Evolutionary conservation across 371 early-diverging fungal species (phyloP).

Genomic region (Mycotypha africana): DNA sequence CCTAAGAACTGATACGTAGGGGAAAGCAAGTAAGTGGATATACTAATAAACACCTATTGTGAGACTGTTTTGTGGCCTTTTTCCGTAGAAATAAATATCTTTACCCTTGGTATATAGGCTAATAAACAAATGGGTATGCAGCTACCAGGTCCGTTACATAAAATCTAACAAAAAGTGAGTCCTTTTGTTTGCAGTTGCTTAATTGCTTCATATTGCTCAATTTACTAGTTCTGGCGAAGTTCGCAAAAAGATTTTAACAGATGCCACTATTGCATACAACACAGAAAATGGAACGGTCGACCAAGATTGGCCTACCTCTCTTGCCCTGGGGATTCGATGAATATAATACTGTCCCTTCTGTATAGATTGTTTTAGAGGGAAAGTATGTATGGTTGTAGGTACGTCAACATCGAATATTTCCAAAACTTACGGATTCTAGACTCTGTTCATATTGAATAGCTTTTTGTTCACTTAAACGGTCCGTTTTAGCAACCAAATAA

Average conservation of each 20-base stretch:
- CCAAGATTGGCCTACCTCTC: constrained; percentile 70
- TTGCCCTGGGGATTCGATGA: constrained; percentile 56
- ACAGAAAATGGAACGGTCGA: constrained; percentile 54
- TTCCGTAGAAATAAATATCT: too few species aligned
- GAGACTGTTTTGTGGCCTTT: too few species aligned
- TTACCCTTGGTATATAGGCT: constrained; percentile 57
- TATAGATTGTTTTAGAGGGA: neutral
- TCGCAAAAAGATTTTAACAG: constrained; percentile 26
- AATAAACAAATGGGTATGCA: constrained; percentile 75
- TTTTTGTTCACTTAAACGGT: constrained; percentile 53
- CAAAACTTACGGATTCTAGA: constrained; percentile 4
- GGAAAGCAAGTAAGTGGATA: neutral
- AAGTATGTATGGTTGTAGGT: too few species aligned
- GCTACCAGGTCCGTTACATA: constrained; percentile 95
- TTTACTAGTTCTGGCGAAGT: constrained; percentile 57
- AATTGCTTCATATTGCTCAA: too few species aligned
- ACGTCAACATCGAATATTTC: neutral
- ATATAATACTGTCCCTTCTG: constrained; percentile 29
- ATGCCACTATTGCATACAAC: constrained; percentile 31
- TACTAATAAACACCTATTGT: too few species aligned
- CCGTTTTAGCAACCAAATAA: constrained; percentile 60
- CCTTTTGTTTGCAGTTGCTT: too few species aligned
- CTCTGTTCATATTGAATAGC: constrained; percentile 41
- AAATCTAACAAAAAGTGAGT: constrained; percentile 47
- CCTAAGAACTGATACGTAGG: constrained; percentile 43